Evolutionary conservation across 2,329 filamentous ascomycete genomes (phyloP).

Genomic region (Phaeosphaeriaceae sp.): DNA sequence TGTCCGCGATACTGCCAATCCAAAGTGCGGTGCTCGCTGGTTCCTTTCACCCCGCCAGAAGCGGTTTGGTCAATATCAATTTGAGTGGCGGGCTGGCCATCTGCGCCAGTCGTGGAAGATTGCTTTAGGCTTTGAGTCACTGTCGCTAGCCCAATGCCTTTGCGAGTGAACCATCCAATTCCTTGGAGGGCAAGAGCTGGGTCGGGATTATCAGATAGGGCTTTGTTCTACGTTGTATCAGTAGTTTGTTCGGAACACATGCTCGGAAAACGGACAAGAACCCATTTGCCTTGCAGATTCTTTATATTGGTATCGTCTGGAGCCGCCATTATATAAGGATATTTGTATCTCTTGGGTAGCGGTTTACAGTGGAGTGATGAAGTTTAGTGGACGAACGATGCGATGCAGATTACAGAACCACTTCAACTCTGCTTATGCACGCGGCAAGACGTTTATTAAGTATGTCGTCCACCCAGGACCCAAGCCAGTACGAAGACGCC

Average conservation of each 20-base stretch:
- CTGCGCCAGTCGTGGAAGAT: conserved; percentile 22
- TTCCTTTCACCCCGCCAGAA: conserved; percentile 74
- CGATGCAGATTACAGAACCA: conserved; percentile 2
- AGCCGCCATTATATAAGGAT: conserved; percentile 43
- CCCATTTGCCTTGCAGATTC: conserved; percentile 48
- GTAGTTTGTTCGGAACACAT: not conserved
- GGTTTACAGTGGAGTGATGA: not conserved
- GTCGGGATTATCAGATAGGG: conserved; percentile 72
- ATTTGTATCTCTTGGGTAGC: not conserved
- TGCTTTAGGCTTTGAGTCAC: conserved; percentile 67
- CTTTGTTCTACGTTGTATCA: conserved; percentile 68
- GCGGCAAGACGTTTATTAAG: conserved; percentile 13
- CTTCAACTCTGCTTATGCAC: not conserved
- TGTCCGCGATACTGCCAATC: conserved; percentile 69
- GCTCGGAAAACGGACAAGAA: conserved; percentile 36
- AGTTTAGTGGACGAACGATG: conserved; percentile 7
- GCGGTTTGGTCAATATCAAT: conserved; percentile 75
- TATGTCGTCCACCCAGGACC: conserved; percentile 15
- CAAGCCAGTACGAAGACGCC: conserved; percentile 9
- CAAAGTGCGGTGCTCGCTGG: conserved; percentile 62
- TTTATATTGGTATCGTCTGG: conserved; percentile 42
- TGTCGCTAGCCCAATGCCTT: conserved; percentile 71
- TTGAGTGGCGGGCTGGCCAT: conserved; percentile 52
- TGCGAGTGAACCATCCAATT: conserved; percentile 70
- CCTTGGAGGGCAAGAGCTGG: conserved; percentile 68